Conservation (phyloP, 202 grass and related monocot species). For the Miscanthus sacchariflorus region DNA sequence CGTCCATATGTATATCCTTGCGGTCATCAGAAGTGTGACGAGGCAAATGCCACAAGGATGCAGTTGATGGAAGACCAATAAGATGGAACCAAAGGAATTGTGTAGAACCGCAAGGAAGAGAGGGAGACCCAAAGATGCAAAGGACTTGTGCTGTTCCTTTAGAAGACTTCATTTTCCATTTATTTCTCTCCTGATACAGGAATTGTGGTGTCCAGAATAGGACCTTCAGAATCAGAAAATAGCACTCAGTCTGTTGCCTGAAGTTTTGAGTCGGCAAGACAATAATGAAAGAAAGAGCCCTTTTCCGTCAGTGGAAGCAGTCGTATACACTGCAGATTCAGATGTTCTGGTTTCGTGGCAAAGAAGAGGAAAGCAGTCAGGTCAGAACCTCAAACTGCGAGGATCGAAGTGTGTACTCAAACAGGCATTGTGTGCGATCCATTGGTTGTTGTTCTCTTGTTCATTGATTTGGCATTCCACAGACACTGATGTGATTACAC, state of each 20-base stretch:
- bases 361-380: background rate
- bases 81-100: background rate
- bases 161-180: background rate
- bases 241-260: background rate
- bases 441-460: background rate
- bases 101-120: background rate
- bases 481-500: slow-evolving; percentile 41
- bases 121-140: background rate
- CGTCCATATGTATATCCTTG: background rate
- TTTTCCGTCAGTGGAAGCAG: background rate
- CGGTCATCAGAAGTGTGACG: background rate
- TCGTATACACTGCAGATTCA: background rate
- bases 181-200: background rate
- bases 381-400: background rate
- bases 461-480: slow-evolving; percentile 33
- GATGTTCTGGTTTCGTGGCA: background rate
- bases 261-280: background rate
- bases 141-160: background rate
- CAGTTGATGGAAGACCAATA: slow-evolving; percentile 1
- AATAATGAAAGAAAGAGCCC: too few species aligned
- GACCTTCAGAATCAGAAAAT: background rate
- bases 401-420: background rate
- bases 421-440: background rate
- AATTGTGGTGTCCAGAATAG: background rate
- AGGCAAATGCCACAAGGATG: background rate